phyloP scores from a whole-genome alignment of 495 filamentous ascomycete species.

The Physcia stellaris region DNA sequence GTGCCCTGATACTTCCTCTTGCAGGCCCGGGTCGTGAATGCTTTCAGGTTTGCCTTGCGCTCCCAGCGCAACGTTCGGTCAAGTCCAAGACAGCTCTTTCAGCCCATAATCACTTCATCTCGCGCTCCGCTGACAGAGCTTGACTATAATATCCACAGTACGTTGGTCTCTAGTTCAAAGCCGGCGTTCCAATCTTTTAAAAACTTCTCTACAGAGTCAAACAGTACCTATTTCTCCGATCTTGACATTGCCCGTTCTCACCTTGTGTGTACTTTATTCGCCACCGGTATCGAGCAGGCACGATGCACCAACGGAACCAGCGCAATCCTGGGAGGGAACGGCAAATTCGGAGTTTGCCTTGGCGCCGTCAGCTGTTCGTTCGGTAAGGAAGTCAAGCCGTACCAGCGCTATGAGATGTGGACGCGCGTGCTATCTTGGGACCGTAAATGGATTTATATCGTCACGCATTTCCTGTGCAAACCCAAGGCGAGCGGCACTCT shows the following conservation, averaged over 20 bases:
- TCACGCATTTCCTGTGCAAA: conserved; percentile 46
- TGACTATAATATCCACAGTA: conserved; percentile 60
- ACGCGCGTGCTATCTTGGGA: conserved; percentile 58
- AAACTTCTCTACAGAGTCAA: no score
- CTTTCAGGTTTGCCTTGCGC: no score
- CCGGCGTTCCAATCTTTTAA: no score
- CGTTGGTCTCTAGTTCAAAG: no score
- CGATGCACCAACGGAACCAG: no score
- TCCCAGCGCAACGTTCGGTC: no score
- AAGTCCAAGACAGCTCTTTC: no score
- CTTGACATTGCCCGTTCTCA: conserved; percentile 56
- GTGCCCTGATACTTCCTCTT: no score
- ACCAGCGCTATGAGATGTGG: conserved; percentile 52
- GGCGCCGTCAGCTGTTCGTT: conserved; percentile 55
- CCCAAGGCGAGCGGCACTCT: conserved; percentile 9
- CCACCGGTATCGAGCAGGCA: conserved; percentile 41
- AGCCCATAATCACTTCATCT: conserved; percentile 35
- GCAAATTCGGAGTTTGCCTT: conserved; percentile 30
- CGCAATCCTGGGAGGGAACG: conserved; percentile 22
- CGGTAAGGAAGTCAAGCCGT: conserved; percentile 53
- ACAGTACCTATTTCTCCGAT: conserved; percentile 64
- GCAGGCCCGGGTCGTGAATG: no score
- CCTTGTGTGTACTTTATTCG: conserved; percentile 44
- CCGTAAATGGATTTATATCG: conserved; percentile 68
- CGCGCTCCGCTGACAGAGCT: conserved; percentile 37